These are phyloP conservation scores for Globisporangium paroecandrum DNA, from an alignment of 352 stramenopile genomes.

Conservation along the genomic window DNA sequence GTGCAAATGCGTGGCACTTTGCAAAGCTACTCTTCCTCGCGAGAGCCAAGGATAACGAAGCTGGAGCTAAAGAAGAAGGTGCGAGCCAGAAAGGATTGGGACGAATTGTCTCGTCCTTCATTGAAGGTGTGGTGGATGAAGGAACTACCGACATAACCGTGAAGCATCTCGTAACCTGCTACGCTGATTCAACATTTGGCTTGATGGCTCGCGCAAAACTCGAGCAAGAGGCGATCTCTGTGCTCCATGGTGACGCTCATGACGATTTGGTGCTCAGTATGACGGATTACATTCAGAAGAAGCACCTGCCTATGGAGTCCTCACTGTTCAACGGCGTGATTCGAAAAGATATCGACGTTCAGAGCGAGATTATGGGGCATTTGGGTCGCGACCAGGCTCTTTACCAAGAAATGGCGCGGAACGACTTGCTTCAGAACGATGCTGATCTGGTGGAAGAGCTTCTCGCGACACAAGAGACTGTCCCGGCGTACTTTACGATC, in stretches of 20 bases:
- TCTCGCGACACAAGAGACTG: constrained; percentile 51
- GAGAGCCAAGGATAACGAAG: constrained; percentile 43
- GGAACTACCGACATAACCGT: constrained; percentile 36
- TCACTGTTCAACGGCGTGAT: constrained; percentile 88
- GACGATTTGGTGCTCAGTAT: constrained; percentile 67
- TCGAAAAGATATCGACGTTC: constrained; percentile 56
- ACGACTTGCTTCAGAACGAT: constrained; percentile 44
- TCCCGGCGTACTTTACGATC: constrained; percentile 66
- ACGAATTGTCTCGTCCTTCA: constrained; percentile 42
- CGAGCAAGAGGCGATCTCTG: constrained; percentile 38
- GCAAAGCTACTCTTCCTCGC: constrained; percentile 72
- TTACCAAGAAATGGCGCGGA: constrained; percentile 65
- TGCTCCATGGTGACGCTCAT: constrained; percentile 41
- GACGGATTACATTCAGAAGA: constrained; percentile 73
- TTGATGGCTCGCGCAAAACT: constrained; percentile 35
- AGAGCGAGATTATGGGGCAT: constrained; percentile 71
- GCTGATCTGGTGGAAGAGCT: constrained; percentile 73
- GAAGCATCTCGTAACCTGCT: constrained; percentile 58
- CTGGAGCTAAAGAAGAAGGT: constrained; percentile 6
- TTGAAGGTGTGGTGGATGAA: constrained; percentile 53
- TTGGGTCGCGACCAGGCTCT: constrained; percentile 79
- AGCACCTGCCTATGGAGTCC: constrained; percentile 73
- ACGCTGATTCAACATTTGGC: constrained; percentile 44
- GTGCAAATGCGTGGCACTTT: constrained; percentile 73
- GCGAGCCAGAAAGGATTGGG: constrained; percentile 12